Evolutionary conservation across 805 yeast genomes (phyloP).

Genomic region (Lachancea sp.): DNA sequence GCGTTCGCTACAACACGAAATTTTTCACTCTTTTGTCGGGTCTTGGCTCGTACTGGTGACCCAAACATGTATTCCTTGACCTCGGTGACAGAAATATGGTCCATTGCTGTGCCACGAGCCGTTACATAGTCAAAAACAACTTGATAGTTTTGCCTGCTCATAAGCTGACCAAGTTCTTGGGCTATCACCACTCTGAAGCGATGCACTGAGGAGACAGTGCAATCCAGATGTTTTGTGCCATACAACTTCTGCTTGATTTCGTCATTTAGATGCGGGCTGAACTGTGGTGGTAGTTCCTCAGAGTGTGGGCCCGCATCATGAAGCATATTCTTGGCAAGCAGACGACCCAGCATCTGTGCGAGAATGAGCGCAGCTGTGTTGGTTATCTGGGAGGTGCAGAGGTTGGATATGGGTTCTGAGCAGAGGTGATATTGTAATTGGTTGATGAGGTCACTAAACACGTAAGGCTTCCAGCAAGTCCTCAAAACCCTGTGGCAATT

Average conservation of each 20-base stretch:
- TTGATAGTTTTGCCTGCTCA: slow-evolving; percentile 32
- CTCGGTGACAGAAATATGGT: slow-evolving; percentile 28
- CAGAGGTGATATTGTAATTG: background rate
- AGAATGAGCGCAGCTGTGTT: background rate
- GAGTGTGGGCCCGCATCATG: slow-evolving; percentile 2
- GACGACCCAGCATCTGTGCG: slow-evolving; percentile 14
- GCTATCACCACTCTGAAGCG: slow-evolving; percentile 33
- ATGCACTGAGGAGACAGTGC: slow-evolving; percentile 5
- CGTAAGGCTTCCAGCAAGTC: too few species aligned
- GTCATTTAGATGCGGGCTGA: slow-evolving; percentile 19
- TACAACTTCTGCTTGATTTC: slow-evolving; percentile 25
- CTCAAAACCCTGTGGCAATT: too few species aligned
- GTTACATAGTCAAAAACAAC: slow-evolving; percentile 30
- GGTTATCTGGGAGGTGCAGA: too few species aligned
- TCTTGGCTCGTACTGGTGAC: slow-evolving; percentile 32
- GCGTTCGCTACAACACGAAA: slow-evolving; percentile 26
- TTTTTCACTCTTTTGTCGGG: slow-evolving; percentile 23
- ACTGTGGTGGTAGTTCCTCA: slow-evolving; percentile 4
- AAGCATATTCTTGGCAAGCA: slow-evolving; percentile 11
- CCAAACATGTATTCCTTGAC: slow-evolving; percentile 37
- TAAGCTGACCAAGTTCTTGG: slow-evolving; percentile 35
- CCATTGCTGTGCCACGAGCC: slow-evolving; percentile 17
- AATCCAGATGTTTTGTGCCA: slow-evolving; percentile 17
- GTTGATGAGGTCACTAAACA: too few species aligned
- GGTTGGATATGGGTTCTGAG: background rate